Percentiles rank a stretch among this genome's conserved stretches.
Conservation (phyloP, 2,329 filamentous ascomycete genomes). For the Stachybotrys chartarum region DNA sequence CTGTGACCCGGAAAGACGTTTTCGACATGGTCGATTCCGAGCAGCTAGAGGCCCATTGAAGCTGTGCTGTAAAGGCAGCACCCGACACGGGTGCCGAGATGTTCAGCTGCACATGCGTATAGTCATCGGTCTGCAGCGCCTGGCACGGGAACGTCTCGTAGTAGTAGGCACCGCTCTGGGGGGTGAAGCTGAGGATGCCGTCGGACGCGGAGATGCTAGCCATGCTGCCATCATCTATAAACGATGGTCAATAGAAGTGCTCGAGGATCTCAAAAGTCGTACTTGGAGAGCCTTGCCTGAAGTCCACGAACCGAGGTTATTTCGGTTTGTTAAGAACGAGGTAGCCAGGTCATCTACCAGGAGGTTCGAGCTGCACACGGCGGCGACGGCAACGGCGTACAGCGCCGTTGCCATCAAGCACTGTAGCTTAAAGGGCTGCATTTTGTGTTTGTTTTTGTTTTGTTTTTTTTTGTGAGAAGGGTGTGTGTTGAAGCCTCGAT, state of each 20-base stretch:
- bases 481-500: too few relatives aligned
- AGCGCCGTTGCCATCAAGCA: slow-evolving; percentile 6
- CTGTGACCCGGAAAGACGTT: slow-evolving; percentile 33
- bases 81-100: slow-evolving; percentile 14
- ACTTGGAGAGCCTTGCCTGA: slow-evolving; percentile 19
- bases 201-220: slow-evolving; percentile 28
- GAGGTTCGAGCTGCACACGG: slow-evolving; percentile 19
- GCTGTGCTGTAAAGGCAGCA: slow-evolving; percentile 23
- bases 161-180: slow-evolving; percentile 41
- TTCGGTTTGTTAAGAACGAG: slow-evolving; percentile 21
- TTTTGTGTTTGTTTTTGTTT: slow-evolving; percentile 2
- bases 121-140: slow-evolving; percentile 34
- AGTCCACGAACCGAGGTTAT: slow-evolving; percentile 25
- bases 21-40: slow-evolving; percentile 32
- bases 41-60: slow-evolving; percentile 33
- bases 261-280: not conserved
- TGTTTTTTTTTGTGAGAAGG: not conserved
- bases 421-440: slow-evolving; percentile 8
- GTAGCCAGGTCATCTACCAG: slow-evolving; percentile 24
- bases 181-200: slow-evolving; percentile 42
- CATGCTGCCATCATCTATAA: slow-evolving; percentile 42
- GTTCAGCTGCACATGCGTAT: slow-evolving; percentile 32
- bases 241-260: slow-evolving; percentile 3
- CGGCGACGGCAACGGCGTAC: slow-evolving; percentile 9
- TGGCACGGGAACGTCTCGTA: slow-evolving; percentile 46